phyloP scores from a whole-genome alignment of 805 yeast species.

The Ascoidea asiatica region DNA sequence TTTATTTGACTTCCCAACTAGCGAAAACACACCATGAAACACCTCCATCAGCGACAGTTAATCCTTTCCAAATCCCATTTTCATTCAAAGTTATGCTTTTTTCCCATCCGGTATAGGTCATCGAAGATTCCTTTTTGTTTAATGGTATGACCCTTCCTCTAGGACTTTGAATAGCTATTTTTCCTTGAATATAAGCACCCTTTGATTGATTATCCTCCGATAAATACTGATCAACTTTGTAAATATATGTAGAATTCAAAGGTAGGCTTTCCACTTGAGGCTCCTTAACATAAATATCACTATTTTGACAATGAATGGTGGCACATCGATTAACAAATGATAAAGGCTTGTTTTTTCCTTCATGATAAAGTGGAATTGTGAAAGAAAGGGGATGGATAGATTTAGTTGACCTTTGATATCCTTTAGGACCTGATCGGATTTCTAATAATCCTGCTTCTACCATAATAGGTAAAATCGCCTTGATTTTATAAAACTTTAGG shows the following conservation, averaged over 20 bases:
- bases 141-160: conserved; percentile 64
- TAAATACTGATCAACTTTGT: conserved; percentile 51
- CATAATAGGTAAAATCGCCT: conserved; percentile 67
- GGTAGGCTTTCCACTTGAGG: conserved; percentile 66
- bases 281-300: conserved; percentile 70
- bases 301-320: conserved; percentile 49
- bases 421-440: conserved; percentile 58
- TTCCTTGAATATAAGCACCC: conserved; percentile 29
- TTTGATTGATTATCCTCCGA: conserved; percentile 30
- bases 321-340: conserved; percentile 65
- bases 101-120: conserved; percentile 44
- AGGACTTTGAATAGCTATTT: conserved; percentile 71
- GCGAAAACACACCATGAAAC: conserved; percentile 80
- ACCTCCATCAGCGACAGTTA: conserved; percentile 66
- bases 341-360: conserved; percentile 33
- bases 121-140: conserved; percentile 30
- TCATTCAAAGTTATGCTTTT: conserved; percentile 51
- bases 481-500: conserved; percentile 58
- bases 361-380: conserved; percentile 64
- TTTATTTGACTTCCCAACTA: conserved; percentile 44
- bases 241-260: conserved; percentile 45
- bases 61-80: conserved; percentile 70
- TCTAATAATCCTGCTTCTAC: conserved; percentile 58
- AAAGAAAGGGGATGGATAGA: conserved; percentile 57
- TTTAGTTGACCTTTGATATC: conserved; percentile 40